Base-by-base conservation (phyloP, 2,329 filamentous ascomycete species). In the Blastomyces parvus region DNA sequence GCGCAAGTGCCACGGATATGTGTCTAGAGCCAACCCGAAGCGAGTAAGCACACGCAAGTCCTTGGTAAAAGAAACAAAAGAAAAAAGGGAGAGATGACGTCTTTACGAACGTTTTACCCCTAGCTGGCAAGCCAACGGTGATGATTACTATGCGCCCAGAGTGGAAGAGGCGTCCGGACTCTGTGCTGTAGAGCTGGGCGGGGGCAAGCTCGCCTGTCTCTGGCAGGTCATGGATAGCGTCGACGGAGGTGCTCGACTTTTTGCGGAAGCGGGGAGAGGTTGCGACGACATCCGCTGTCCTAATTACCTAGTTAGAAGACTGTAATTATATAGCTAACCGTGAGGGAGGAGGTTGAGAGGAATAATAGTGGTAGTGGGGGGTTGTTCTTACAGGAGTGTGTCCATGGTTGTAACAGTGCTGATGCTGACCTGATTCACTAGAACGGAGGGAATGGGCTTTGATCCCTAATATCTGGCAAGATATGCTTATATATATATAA, bases 131-230 rank as follows among this genome's bases (percentile, higher is more conserved):
- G 30, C 94, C 94, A 68, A 97, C 94, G 74, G 96, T 97, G 67
- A 94, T 93, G 70, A 99, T 97, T 58, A 93, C 93, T 74, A 99
- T 99, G 64, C 93, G 87, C 58, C 94, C 94, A 27, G 94, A 97
- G 77, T 99, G 94, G 75, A 99, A 99, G 38, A 99, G 86, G 52
- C 94, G 86, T 59, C 94, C 94, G 58, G 93, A 97, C 83, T 97
- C 96, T 61, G 94, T 99, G 76, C 91, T 97, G 80, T 99, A 99
- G 56, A 99, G 83, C 79, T 99, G 94, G 69, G 94, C 94, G 38
- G 94, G 94, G 5, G 94, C 94, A 84, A 96, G 85, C 69, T 93
- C 85, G 64, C 83, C 82, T 70, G 91, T 91, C 73, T 92, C 88
- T 9, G 90, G 86, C 62, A 96, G 83, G 80, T 97, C 93, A 78